A percentile compares a stretch with the other conserved stretches of the same genome.
phyloP scores from a whole-genome alignment of 768 basidiomycete species.

The Coprinopsis marcescibilis region DNA sequence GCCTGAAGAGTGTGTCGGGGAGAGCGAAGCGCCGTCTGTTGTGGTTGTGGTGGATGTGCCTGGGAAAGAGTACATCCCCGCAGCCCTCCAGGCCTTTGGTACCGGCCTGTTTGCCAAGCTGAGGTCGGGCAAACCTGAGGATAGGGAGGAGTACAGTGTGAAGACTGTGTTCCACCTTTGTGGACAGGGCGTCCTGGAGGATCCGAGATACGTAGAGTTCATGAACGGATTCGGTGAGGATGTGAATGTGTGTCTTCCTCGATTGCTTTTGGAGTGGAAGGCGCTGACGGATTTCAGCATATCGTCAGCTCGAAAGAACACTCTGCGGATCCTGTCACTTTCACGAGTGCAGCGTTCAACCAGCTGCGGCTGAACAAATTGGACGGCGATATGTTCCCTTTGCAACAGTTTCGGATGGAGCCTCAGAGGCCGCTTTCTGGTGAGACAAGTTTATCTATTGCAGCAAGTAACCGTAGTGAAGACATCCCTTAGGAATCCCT shows the following conservation, averaged over 20 bases:
- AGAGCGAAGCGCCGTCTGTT: slow-evolving; percentile 45
- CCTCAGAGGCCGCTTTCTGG: slow-evolving; percentile 36
- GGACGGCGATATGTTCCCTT: slow-evolving; percentile 66
- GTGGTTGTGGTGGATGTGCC: slow-evolving; percentile 72
- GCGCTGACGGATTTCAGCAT: slow-evolving; percentile 45
- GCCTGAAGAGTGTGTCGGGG: slow-evolving; percentile 57
- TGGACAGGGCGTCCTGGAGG: slow-evolving; percentile 64
- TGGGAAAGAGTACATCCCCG: slow-evolving; percentile 46
- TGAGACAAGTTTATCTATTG: slow-evolving; percentile 16
- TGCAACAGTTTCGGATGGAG: slow-evolving; percentile 48
- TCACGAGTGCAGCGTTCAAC: slow-evolving; percentile 65
- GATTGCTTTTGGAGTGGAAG: neutral
- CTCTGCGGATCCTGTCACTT: slow-evolving; percentile 60
- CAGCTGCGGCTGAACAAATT: slow-evolving; percentile 69
- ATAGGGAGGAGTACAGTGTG: slow-evolving; percentile 32
- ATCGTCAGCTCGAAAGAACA: slow-evolving; percentile 63
- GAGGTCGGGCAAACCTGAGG: slow-evolving; percentile 34
- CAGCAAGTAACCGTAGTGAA: neutral
- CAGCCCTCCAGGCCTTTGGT: slow-evolving; percentile 43
- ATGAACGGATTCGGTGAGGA: slow-evolving; percentile 59
- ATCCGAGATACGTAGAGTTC: slow-evolving; percentile 64
- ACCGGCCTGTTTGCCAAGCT: slow-evolving; percentile 45
- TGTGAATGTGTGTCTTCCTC: slow-evolving; percentile 42
- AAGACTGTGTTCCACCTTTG: slow-evolving; percentile 64
- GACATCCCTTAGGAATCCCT: slow-evolving; percentile 27